These are phyloP conservation scores for Trichoderma virens DNA, from an alignment of 495 filamentous ascomycete genomes.

Conservation along the genomic window DNA sequence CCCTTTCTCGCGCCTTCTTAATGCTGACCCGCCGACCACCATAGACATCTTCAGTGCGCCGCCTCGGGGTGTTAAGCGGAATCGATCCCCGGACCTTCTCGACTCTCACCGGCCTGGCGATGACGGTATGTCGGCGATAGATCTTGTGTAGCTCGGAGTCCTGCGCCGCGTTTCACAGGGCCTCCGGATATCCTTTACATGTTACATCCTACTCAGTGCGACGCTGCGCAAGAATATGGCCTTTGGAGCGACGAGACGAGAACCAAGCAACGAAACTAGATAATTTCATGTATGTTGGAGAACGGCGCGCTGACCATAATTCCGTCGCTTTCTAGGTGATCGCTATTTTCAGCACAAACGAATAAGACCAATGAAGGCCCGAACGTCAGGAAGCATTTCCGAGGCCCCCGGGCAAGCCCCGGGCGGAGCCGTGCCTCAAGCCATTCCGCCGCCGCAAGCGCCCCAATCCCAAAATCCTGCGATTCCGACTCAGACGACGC, in stretches of 20 bases:
- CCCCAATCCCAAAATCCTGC: slow-evolving; percentile 67
- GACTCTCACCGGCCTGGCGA: slow-evolving; percentile 43
- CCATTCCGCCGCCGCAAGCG: slow-evolving; percentile 58
- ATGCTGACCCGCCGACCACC: background rate
- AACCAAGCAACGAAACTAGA: too few species aligned
- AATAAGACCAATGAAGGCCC: slow-evolving; percentile 72
- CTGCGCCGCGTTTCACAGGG: slow-evolving; percentile 12
- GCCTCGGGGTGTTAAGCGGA: slow-evolving; percentile 81
- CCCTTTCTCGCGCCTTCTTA: background rate
- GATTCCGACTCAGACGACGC: slow-evolving; percentile 49
- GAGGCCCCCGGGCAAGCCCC: slow-evolving; percentile 45
- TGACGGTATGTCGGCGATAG: slow-evolving; percentile 64
- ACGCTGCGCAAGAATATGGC: slow-evolving; percentile 23
- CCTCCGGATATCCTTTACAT: background rate
- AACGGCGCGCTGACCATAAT: background rate
- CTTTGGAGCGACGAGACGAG: slow-evolving; percentile 5
- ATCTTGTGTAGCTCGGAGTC: slow-evolving; percentile 28
- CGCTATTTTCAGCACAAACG: slow-evolving; percentile 68
- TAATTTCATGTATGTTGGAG: background rate
- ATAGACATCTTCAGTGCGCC: slow-evolving; percentile 32
- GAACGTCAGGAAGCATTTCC: slow-evolving; percentile 36
- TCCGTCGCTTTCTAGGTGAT: slow-evolving; percentile 29
- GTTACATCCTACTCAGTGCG: slow-evolving; percentile 28
- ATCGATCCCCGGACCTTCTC: slow-evolving; percentile 69
- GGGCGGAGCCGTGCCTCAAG: slow-evolving; percentile 40